Percentiles rank a stretch among this genome's conserved stretches.
Evolutionary conservation across 2,329 filamentous ascomycete genomes (phyloP).

Genomic region (Hymenoscyphus salicellus): DNA sequence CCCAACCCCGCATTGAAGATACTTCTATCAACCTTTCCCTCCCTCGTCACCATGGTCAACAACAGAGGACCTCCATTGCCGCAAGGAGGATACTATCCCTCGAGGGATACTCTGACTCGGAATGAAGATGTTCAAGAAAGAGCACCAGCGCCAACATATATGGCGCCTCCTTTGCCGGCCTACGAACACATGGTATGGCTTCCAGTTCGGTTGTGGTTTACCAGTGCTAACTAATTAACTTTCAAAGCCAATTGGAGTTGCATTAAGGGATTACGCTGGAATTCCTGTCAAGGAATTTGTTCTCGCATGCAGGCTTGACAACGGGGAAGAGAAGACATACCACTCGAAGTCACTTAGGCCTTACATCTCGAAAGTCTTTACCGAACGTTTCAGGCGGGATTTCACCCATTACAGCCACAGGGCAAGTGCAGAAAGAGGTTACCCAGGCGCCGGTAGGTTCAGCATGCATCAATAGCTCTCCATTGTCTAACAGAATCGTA

Average conservation of each 20-base stretch:
- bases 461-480: neutral
- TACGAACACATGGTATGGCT: neutral
- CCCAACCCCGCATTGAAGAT: constrained; percentile 15
- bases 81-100: constrained; percentile 22
- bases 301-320: constrained; percentile 26
- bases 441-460: neutral
- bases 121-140: constrained; percentile 18
- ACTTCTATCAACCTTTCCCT: constrained; percentile 8
- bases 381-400: constrained; percentile 14
- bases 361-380: constrained; percentile 25
- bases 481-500: constrained; percentile 7
- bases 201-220: constrained; percentile 9
- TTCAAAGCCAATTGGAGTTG: constrained; percentile 26
- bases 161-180: neutral
- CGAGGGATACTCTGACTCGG: constrained; percentile 19
- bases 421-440: constrained; percentile 10
- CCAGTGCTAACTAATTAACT: constrained; percentile 9
- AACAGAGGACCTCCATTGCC: constrained; percentile 16
- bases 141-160: neutral
- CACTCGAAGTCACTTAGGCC: constrained; percentile 24
- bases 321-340: constrained; percentile 27
- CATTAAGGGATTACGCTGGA: constrained; percentile 27
- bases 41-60: constrained; percentile 29
- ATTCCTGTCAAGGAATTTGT: constrained; percentile 30
- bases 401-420: constrained; percentile 20